These are phyloP conservation scores for Colletotrichum sp. DNA, from an alignment of 2,329 filamentous ascomycete genomes.

Conservation along the genomic window DNA sequence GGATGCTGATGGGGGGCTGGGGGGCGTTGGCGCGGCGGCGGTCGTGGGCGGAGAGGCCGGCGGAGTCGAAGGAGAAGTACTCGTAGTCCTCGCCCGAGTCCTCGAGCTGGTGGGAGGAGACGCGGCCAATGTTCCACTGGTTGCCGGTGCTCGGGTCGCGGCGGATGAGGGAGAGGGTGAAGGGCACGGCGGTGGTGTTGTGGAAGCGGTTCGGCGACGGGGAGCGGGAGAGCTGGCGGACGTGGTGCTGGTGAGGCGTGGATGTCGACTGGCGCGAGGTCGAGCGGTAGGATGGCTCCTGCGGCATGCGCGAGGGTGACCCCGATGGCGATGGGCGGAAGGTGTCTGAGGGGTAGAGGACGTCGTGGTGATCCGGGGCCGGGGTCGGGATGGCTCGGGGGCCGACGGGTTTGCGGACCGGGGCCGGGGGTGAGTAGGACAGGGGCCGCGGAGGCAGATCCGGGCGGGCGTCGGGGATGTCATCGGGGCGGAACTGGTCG, in stretches of 20 bases:
- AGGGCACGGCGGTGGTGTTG: slow-evolving; percentile 44
- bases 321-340: neutral
- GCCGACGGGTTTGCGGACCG: slow-evolving; percentile 15
- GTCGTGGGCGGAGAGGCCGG: slow-evolving; percentile 24
- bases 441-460: slow-evolving; percentile 9
- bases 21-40: slow-evolving; percentile 18
- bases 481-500: neutral
- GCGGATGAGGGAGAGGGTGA: slow-evolving; percentile 71
- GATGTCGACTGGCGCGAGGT: neutral
- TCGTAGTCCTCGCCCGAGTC: slow-evolving; percentile 34
- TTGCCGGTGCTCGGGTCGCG: slow-evolving; percentile 70
- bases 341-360: neutral
- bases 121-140: slow-evolving; percentile 78
- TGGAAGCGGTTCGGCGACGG: slow-evolving; percentile 41
- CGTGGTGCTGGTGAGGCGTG: neutral
- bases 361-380: neutral
- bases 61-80: slow-evolving; percentile 23
- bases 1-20: slow-evolving; percentile 53
- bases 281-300: neutral
- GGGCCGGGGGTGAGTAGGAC: slow-evolving; percentile 7
- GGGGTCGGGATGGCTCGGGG: slow-evolving; percentile 3
- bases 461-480: neutral
- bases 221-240: slow-evolving; percentile 26
- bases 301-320: neutral
- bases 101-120: slow-evolving; percentile 60